Conservation (phyloP, 352 stramenopile genomes). For the Globisporangium uncinulatum region DNA sequence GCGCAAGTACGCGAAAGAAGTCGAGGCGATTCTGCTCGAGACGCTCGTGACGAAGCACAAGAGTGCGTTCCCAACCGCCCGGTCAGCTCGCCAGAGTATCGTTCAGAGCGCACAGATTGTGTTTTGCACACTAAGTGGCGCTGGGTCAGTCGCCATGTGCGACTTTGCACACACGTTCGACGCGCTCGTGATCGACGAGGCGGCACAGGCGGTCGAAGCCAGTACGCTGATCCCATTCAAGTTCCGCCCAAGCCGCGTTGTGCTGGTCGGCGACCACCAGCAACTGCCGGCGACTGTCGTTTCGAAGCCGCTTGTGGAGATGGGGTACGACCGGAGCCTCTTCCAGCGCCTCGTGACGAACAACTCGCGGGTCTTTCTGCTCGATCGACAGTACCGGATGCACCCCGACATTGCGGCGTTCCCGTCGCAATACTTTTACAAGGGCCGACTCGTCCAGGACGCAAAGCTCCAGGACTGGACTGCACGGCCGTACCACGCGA, state of each 20-base stretch:
- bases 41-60: conserved; percentile 60
- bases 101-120: conserved; percentile 76
- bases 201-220: conserved; percentile 95
- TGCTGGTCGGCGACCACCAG: conserved; percentile 94
- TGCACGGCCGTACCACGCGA: conserved; percentile 48
- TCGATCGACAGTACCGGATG: conserved; percentile 98
- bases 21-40: conserved; percentile 68
- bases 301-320: conserved; percentile 75
- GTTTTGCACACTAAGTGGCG: conserved; percentile 82
- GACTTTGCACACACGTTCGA: conserved; percentile 94
- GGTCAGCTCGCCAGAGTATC: conserved; percentile 56
- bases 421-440: conserved; percentile 94
- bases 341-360: conserved; percentile 95
- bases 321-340: conserved; percentile 91
- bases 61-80: conserved; percentile 43
- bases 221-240: conserved; percentile 96
- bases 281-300: conserved; percentile 98
- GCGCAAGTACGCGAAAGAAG: conserved; percentile 66
- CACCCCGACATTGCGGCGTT: conserved; percentile 94
- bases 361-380: conserved; percentile 70
- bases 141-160: conserved; percentile 72
- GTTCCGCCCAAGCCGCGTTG: conserved; percentile 72
- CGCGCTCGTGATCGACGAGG: conserved; percentile 96
- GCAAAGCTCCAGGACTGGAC: conserved; percentile 78
- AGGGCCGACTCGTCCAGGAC: conserved; percentile 83